phyloP scores from a whole-genome alignment of 192 early-diverging fungal species.

The Coemansia sp. region DNA sequence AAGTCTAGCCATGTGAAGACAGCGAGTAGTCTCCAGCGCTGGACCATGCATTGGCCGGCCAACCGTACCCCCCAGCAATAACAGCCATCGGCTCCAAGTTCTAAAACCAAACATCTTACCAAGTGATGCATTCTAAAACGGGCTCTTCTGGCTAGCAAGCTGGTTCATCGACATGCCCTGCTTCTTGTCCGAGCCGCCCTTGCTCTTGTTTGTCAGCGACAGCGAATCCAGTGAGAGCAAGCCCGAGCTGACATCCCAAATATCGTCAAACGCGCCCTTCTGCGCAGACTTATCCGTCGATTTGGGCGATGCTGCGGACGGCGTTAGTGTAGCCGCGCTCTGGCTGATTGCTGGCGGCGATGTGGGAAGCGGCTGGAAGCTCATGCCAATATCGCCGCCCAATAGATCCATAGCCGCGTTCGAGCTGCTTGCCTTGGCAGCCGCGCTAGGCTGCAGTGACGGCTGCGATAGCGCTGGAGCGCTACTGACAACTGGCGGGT shows the following conservation, averaged over 20 bases:
- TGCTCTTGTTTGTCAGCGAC: conserved; percentile 53
- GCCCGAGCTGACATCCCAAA: conserved; percentile 65
- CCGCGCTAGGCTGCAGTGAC: conserved; percentile 1
- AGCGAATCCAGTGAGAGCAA: conserved; percentile 71
- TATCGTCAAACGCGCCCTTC: conserved; percentile 54
- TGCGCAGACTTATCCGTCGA: conserved; percentile 1
- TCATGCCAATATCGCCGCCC: conserved; percentile 16
- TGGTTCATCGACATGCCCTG: conserved; percentile 41
- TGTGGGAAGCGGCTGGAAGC: conserved; percentile 25
- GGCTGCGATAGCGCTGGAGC: conserved; percentile 11
- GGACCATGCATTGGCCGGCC: too few relatives aligned
- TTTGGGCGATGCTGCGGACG: neutral
- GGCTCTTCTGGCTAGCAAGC: conserved; percentile 18
- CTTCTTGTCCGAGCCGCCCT: conserved; percentile 1
- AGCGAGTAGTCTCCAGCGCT: too few relatives aligned
- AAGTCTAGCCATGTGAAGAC: too few relatives aligned
- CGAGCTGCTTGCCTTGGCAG: conserved; percentile 3
- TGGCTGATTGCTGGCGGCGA: conserved; percentile 15
- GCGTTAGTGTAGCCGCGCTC: neutral
- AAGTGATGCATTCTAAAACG: neutral
- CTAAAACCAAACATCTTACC: too few relatives aligned
- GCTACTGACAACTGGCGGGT: conserved; percentile 2
- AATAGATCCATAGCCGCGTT: conserved; percentile 20
- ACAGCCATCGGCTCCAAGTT: too few relatives aligned
- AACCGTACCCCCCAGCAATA: too few relatives aligned